Evolutionary conservation across 306 rosid species (phyloP), one percentile per base, ranked within the genome.

Genomic region (Vigna reflexopilosa): DNA sequence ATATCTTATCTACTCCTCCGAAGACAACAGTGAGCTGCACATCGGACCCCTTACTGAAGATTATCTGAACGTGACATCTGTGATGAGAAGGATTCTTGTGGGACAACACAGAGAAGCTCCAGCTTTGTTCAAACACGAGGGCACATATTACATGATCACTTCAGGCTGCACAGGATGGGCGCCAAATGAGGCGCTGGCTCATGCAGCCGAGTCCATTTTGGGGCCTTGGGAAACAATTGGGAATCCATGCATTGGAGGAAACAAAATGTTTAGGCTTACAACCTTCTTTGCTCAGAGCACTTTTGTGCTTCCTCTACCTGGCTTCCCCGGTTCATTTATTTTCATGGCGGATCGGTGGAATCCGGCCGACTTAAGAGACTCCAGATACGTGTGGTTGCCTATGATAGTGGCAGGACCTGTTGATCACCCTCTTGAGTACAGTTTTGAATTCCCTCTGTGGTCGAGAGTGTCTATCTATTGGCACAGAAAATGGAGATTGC

Each of bases 101-200:
- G 99, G 96, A 78, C 98, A 93, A 50, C 98, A 85, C 62, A 83
- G 99, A 77, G 99, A 96, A 91, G 98, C 99, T n/a, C 99, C 99
- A 0, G 98, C 97, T 26, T 12, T 96, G 64, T 93, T 96, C 91
- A 96, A 96, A 89, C 83, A 91, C 77, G 86, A 72, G 51, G 94
- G 93, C 30, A 93, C 98, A 73, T 93, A 96, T 82, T 96, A 96
- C 84, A 96, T 96, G 99, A 89, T 96, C 79, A 96, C 99, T 47
- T 96, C 99, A 7, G 99, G 98, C 65, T 96, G 99, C 85, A 87
- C 99, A 0, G 99, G 99, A 19, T 96, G 99, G 99, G 98, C 98
- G 3, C 99, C 99, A 3, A 96, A 96, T 3, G 98, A 91, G 85
- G 99, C 99, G 12, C 75, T 91, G 63, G 94, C 89, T 14, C 99